phyloP scores from a whole-genome alignment of 768 basidiomycete species.

The Boletellus emodensis region DNA sequence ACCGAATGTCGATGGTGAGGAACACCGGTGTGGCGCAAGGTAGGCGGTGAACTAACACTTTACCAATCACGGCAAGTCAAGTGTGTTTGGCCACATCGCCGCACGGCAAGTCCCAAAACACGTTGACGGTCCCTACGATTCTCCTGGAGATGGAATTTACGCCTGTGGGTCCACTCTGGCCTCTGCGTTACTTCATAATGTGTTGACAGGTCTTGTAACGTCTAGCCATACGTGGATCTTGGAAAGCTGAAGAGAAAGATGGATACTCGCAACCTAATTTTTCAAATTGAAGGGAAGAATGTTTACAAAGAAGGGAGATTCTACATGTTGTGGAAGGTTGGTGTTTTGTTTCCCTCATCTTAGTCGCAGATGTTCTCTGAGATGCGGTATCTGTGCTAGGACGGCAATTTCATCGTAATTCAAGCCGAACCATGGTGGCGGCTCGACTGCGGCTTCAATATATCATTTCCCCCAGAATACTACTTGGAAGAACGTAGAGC shows the following conservation, averaged over 20 bases:
- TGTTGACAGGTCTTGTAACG: not conserved
- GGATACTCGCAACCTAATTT: constrained; percentile 23
- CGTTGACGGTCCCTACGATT: constrained; percentile 14
- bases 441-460: not conserved
- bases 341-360: not conserved
- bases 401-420: constrained; percentile 26
- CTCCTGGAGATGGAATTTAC: constrained; percentile 24
- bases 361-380: constrained; percentile 3
- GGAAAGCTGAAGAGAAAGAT: constrained; percentile 21
- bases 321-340: constrained; percentile 28
- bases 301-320: constrained; percentile 14
- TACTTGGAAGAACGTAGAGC: constrained; percentile 22
- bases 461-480: not conserved
- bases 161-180: constrained; percentile 25
- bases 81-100: constrained; percentile 11
- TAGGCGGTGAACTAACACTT: not conserved
- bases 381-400: constrained; percentile 6
- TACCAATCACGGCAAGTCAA: constrained; percentile 21
- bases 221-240: constrained; percentile 19
- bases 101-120: constrained; percentile 15
- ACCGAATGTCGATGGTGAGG: too few species aligned
- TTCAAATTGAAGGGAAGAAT: constrained; percentile 12
- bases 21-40: too few species aligned
- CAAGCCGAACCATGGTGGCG: constrained; percentile 31
- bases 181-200: not conserved